phyloP scores from a whole-genome alignment of 202 grass and related monocot genomes.

The Panicum hallii region DNA sequence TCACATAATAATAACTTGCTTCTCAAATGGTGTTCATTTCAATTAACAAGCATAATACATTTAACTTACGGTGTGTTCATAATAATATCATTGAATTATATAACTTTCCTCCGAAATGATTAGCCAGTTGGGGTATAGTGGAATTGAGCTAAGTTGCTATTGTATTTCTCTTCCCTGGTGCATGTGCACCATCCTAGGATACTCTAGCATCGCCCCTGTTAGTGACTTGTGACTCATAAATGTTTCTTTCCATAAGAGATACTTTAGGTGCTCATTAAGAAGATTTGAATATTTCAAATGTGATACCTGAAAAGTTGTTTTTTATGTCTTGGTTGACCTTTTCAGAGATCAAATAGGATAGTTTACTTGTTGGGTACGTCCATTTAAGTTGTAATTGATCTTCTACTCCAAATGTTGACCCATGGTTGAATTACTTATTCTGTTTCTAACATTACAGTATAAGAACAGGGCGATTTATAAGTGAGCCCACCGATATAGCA shows the following conservation, averaged over 20 bases:
- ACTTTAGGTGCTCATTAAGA: conserved; percentile 7
- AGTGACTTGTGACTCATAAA: neutral
- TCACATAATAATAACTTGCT: neutral
- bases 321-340: conserved; percentile 10
- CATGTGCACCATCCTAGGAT: neutral
- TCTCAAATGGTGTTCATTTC: neutral
- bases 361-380: conserved; percentile 6
- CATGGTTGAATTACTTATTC: conserved; percentile 12
- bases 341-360: neutral
- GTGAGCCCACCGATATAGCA: neutral
- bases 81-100: neutral
- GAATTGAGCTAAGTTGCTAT: neutral
- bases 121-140: neutral
- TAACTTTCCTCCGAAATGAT: neutral
- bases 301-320: conserved; percentile 12
- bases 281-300: neutral
- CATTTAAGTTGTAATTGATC: conserved; percentile 4
- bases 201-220: neutral
- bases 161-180: neutral
- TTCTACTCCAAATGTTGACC: neutral
- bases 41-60: neutral
- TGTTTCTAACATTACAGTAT: neutral
- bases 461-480: neutral
- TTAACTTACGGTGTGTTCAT: neutral
- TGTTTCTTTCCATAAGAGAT: neutral